Evolutionary conservation across 352 stramenopile genomes (phyloP), one percentile per base, ranked within the genome.

Genomic region (Phytophthora citrophthora): DNA sequence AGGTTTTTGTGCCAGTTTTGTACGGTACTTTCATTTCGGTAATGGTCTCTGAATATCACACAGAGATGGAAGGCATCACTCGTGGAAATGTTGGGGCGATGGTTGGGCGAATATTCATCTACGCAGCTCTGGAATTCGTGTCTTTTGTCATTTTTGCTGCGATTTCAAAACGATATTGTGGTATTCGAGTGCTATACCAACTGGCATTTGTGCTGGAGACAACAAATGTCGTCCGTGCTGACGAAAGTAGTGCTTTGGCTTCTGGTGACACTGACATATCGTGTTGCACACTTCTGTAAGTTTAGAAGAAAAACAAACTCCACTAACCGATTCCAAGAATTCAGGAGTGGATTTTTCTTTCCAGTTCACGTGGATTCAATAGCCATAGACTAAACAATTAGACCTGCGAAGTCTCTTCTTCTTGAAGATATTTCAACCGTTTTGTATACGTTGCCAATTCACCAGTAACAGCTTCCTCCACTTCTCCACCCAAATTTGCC

Each of bases 1-100:
- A 82, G 46, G 47, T 0, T 40, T 40, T 40, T 40, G 34, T 18
- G 9, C 10, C 12, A 16, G 15, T 18, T 13, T 5, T 40, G 12
- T 18, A 40, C 11, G 5, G 34, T 5, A 40, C 34, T 40, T 40
- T 40, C 34, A 8, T 16, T 40, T 40, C 16, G 15, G 6, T 40
- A 15, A 40, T 40, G 15, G 15, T 39, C 32, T 39, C 13, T 39
- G 13, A 12, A 12, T 40, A 40, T 3, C 34, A 16, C 5, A 13
- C 0, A 13, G 11, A 40, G 34, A 16, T 18, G 34, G 6, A 16
- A 15, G 34, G 34, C 5, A 11, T 16, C 34, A 40, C 11, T 11
- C 11, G 15, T 15, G 34, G 1, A 40, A 18, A 40, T 40, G 34
- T 41, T 4, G 13, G 36, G 9, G 12, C 5, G n/a, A 41, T 41